Percentiles rank a stretch among this genome's conserved stretches.
phyloP scores from a whole-genome alignment of 345 rosid species.

The Camelina hispida region DNA sequence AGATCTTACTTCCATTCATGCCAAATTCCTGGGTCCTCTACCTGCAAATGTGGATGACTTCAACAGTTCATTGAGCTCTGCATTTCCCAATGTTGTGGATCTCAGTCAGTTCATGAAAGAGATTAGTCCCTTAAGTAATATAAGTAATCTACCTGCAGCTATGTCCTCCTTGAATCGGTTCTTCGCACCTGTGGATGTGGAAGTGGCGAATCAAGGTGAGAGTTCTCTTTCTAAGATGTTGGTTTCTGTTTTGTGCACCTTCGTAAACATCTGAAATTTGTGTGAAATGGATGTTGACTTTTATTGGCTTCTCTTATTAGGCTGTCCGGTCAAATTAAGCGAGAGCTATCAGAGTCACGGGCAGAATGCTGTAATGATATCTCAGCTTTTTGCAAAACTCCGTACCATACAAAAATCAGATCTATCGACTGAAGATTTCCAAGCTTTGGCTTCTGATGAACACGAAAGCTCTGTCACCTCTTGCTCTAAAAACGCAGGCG shows the following conservation, averaged over 20 bases:
- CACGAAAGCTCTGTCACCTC: conserved; percentile 48
- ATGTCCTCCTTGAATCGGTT: conserved; percentile 61
- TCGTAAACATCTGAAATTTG: neutral
- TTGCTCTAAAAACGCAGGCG: conserved; percentile 33
- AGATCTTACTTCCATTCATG: conserved; percentile 81
- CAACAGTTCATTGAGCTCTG: conserved; percentile 51
- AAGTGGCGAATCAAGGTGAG: conserved; percentile 74
- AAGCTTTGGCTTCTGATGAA: conserved; percentile 44
- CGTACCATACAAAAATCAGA: conserved; percentile 58
- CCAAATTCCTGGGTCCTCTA: conserved; percentile 77
- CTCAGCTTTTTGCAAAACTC: conserved; percentile 74
- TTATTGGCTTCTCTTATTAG: conserved; percentile 34
- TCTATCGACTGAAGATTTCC: conserved; percentile 34
- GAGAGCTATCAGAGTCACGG: conserved; percentile 62
- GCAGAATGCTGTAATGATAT: conserved; percentile 63
- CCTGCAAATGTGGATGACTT: conserved; percentile 75
- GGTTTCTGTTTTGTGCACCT: neutral
- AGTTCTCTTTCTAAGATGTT: neutral
- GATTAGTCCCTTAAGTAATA: conserved; percentile 54
- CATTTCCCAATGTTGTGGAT: conserved; percentile 72
- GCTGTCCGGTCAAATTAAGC: conserved; percentile 25
- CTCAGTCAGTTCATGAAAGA: conserved; percentile 71
- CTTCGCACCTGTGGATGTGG: conserved; percentile 64
- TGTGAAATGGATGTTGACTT: neutral
- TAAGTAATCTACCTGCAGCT: conserved; percentile 56